A percentile compares a stretch with the other conserved stretches of the same genome.
These are phyloP conservation scores for Leishmania arabica DNA, from an alignment of 208 protist genomes.

Conservation along the genomic window DNA sequence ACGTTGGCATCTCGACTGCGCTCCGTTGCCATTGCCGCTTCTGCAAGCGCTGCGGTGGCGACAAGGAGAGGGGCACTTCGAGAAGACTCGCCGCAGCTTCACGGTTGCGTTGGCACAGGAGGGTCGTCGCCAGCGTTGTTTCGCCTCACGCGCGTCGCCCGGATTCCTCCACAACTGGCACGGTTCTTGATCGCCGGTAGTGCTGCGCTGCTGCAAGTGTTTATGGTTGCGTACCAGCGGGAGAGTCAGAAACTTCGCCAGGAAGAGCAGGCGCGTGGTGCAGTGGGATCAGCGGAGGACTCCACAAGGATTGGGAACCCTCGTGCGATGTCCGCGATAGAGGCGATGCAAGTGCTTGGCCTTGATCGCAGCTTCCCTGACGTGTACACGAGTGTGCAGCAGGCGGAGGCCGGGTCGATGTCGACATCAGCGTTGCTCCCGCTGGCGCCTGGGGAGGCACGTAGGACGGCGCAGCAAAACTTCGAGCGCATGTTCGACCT, in stretches of 20 bases:
- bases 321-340: slow-evolving; percentile 49
- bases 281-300: background rate
- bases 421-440: slow-evolving; percentile 18
- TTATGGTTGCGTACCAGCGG: slow-evolving; percentile 53
- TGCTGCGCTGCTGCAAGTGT: slow-evolving; percentile 50
- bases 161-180: slow-evolving; percentile 61
- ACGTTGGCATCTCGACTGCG: slow-evolving; percentile 13
- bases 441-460: slow-evolving; percentile 34
- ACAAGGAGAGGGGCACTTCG: background rate
- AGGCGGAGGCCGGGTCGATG: background rate
- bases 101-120: slow-evolving; percentile 7
- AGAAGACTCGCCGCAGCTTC: background rate
- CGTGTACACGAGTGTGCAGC: slow-evolving; percentile 19
- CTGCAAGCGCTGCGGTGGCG: background rate
- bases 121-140: slow-evolving; percentile 34
- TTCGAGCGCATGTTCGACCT: slow-evolving; percentile 70
- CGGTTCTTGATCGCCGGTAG: slow-evolving; percentile 39
- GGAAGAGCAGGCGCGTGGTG: slow-evolving; percentile 17
- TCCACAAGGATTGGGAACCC: background rate
- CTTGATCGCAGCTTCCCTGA: slow-evolving; percentile 42
- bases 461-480: slow-evolving; percentile 49
- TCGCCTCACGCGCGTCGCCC: slow-evolving; percentile 34
- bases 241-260: slow-evolving; percentile 43
- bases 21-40: background rate
- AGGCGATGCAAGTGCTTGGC: slow-evolving; percentile 78